Percentiles rank a stretch among this genome's conserved stretches.
Conservation (phyloP, 1,284 basidiomycete genomes). For the Sphagnurus paluster region DNA sequence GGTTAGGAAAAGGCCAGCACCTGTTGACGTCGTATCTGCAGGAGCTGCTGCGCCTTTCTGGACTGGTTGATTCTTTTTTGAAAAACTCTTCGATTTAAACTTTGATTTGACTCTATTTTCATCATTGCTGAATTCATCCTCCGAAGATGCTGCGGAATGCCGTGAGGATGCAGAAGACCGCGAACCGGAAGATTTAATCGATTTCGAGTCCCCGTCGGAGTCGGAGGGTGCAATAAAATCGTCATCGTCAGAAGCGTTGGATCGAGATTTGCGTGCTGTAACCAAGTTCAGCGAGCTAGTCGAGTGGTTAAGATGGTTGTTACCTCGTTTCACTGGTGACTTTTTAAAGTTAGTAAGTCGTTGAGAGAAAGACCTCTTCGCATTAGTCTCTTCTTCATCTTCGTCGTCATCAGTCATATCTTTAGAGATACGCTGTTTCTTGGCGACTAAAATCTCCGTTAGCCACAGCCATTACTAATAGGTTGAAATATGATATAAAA, state of each 20-base stretch:
- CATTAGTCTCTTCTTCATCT: constrained; percentile 43
- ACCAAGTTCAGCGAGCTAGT: constrained; percentile 7
- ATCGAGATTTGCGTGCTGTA: constrained; percentile 38
- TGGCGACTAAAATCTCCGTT: constrained; percentile 25
- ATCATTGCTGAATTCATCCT: constrained; percentile 33
- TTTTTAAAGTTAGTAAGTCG: constrained; percentile 67
- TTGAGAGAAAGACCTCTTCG: constrained; percentile 50
- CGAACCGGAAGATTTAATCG: constrained; percentile 40
- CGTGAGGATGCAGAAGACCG: constrained; percentile 49
- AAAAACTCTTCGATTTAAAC: constrained; percentile 27
- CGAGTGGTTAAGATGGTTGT: constrained; percentile 15
- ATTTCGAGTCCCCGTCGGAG: constrained; percentile 51
- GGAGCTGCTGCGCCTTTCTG: constrained; percentile 10
- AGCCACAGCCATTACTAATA: neutral
- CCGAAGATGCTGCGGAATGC: constrained; percentile 39
- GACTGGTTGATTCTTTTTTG: constrained; percentile 14
- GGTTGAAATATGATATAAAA: constrained; percentile 8
- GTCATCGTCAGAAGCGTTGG: constrained; percentile 48
- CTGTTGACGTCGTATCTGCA: constrained; percentile 21
- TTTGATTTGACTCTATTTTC: constrained; percentile 32
- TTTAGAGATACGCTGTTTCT: constrained; percentile 54
- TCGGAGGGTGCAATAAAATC: constrained; percentile 68
- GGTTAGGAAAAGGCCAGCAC: constrained; percentile 66
- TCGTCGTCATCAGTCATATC: constrained; percentile 44
- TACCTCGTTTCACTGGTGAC: constrained; percentile 53